A percentile compares a stretch with the other conserved stretches of the same genome.
These are phyloP conservation scores for Solanum dulcamara DNA, from an alignment of 257 asterid species.

Conservation along the genomic window DNA sequence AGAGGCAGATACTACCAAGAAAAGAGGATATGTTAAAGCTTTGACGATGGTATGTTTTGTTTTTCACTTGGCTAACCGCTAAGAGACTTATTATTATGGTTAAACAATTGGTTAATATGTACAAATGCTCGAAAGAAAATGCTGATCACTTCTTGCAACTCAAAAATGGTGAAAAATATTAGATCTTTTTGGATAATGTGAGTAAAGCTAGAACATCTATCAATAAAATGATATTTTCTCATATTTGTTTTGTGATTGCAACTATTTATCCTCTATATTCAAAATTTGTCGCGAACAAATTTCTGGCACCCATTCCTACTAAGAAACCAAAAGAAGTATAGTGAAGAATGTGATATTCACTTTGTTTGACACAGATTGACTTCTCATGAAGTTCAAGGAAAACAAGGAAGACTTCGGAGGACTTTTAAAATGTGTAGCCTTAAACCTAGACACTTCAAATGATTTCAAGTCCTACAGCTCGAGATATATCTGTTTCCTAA, in stretches of 20 bases:
- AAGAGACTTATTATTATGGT: neutral
- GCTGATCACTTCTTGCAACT: neutral
- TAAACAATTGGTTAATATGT: neutral
- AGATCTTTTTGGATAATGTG: neutral
- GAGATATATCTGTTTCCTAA: neutral
- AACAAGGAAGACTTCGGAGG: neutral
- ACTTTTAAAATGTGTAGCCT: neutral
- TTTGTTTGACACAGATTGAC: neutral
- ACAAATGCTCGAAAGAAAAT: neutral
- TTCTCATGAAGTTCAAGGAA: neutral
- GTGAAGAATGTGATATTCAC: neutral
- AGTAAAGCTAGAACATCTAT: neutral
- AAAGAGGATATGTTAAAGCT: neutral
- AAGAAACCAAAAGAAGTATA: neutral
- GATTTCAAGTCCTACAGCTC: neutral
- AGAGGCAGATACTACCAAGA: neutral
- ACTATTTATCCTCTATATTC: neutral
- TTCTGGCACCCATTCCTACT: neutral
- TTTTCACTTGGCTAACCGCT: neutral
- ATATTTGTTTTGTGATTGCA: neutral
- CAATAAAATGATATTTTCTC: neutral
- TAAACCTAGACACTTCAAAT: neutral
- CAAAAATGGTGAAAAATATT: neutral
- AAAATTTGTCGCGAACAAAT: neutral
- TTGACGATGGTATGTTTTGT: neutral